Percentiles rank a stretch among this genome's conserved stretches.
Conservation (phyloP, 768 basidiomycete species). For the Roridomyces roridus region DNA sequence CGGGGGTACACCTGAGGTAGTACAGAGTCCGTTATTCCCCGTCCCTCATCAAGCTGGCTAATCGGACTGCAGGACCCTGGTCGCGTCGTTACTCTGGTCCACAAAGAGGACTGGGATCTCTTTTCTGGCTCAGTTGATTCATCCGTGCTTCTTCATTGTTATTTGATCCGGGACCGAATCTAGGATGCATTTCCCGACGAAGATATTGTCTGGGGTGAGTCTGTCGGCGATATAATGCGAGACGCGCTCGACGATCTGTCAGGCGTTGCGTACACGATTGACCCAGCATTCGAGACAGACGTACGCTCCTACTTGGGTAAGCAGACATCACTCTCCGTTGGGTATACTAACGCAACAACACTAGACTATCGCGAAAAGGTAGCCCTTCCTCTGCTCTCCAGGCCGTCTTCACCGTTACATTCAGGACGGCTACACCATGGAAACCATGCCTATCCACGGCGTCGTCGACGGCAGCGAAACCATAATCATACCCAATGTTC, state of each 20-base stretch:
- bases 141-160: not conserved
- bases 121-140: slow-evolving; percentile 70
- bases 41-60: not conserved
- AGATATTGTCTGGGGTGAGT: slow-evolving; percentile 85
- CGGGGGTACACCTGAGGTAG: slow-evolving; percentile 90
- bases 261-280: slow-evolving; percentile 91
- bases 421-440: slow-evolving; percentile 91
- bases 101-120: slow-evolving; percentile 85
- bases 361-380: slow-evolving; percentile 89
- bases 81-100: slow-evolving; percentile 88
- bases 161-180: not conserved
- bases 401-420: no score
- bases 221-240: no score
- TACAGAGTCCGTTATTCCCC: not conserved
- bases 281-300: slow-evolving; percentile 73
- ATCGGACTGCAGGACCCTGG: slow-evolving; percentile 67
- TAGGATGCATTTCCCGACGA: slow-evolving; percentile 76
- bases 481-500: slow-evolving; percentile 61
- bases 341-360: not conserved
- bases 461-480: slow-evolving; percentile 57
- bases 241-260: not conserved
- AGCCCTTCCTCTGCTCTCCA: not conserved
- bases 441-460: slow-evolving; percentile 76
- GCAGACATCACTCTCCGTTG: slow-evolving; percentile 20
- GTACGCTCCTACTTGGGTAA: slow-evolving; percentile 86